Base-by-base conservation (phyloP, 345 rosid genomes). In the Euphorbia tirucalli region DNA sequence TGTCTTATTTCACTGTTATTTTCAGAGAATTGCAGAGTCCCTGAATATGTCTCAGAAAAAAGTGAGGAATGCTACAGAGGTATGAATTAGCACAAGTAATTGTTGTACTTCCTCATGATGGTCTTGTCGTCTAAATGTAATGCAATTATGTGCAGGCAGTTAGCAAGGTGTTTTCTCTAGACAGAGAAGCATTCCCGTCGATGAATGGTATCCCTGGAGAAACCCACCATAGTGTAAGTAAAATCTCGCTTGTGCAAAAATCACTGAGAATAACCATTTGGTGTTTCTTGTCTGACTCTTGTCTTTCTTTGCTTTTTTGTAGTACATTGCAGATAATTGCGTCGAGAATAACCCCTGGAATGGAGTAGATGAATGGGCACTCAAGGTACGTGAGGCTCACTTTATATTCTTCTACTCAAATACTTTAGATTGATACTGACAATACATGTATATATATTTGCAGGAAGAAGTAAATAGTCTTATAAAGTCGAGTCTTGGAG, bases 11-110 rank as follows among this genome's bases (percentile, higher is more conserved):
- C 11, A 6, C 37, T 80, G 32, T 31, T 44, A 25, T 75, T 84
- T 79, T 48, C 96, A 94, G 98, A 89, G 88, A 74, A 90, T 94
- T 66, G 98, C 97, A 50, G 89, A 90, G 76, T 82, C 81, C 58
- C 81, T 94, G 73, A 94, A 92, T 76, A 92, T 94, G 90, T 90
- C 98, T 1, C 87, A 87, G 79, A 90, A 86, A 82, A 94, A 94
- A 94, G 96, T 94, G 64, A 82, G 85, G 78, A 94, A 94, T 78
- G 98, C 98, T 68, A 92, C 97, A 25, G 92, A 92, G 95, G 98
- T 92, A 85, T 57, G 18, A 32, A 52, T 49, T 50, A 49, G 57
- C 60, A 54, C 5, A 55, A 7, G 4, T 14, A 35, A 21, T 50
- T 55, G 68, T 56, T 56, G n/a, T 71, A 63, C 31, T 62, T 30